Base-by-base conservation (phyloP, 1,284 basidiomycete species). In the Cryptococcus maquisensis region DNA sequence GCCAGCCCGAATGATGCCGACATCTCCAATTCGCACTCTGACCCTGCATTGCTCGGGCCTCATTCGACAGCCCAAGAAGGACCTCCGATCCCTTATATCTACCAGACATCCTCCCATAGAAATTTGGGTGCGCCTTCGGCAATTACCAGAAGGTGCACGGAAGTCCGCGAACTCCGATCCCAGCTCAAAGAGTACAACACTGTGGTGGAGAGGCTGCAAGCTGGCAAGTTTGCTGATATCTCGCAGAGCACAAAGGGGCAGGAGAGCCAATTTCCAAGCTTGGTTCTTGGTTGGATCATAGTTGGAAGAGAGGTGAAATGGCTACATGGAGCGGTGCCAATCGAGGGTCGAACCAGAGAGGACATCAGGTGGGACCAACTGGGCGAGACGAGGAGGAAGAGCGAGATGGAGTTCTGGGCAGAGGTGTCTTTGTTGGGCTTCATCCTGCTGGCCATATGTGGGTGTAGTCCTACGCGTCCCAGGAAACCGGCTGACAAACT, bases 331-430 rank as follows among this genome's bases (percentile, higher is more conserved):
- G 75, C 86, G 4, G 76, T 86, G 65, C 72, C 85, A 32, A 87
- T 91, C 26, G 83, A 87, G 63, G 88, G 87, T 1, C 77, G 84
- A 44, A 84, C 86, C 13, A 88, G 86, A 69, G 87, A 90, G 63
- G 88, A 90, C 67, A 82, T 91, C 28, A 72, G 85, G 49, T 91
- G 88, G 87, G 81, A 84, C 57, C 83, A 87, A 47, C 73, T 90
- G 20, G 86, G 87, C 61, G 78, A 80, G 56, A 81, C 82, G 59
- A 71, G 80, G n/a, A 79, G 76, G 23, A 55, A 67, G 3, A 49
- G 61, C 80, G 61, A 80, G 81, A 55, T 66, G 70, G 76, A 78
- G 4, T 82, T 86, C 61, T 86, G 85, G 84, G 69, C 77, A 18
- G 65, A 85, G 26, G 77, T 86, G 4, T 70, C 74, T 6, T 71